Conservation (phyloP, 2,329 filamentous ascomycete genomes). For the Bipolaris oryzae region DNA sequence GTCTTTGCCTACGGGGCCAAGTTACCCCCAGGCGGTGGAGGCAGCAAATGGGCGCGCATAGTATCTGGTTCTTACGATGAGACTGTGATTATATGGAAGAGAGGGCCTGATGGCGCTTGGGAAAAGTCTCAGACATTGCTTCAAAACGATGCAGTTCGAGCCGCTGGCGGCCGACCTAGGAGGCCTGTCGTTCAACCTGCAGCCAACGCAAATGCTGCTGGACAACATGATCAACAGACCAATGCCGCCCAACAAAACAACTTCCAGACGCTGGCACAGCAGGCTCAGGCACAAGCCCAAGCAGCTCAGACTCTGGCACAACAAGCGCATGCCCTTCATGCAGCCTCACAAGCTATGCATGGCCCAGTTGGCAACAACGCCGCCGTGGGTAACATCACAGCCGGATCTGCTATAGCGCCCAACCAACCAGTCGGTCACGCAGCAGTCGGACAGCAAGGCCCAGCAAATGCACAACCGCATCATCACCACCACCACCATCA, state of each 20-base stretch:
- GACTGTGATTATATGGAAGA: slow-evolving; percentile 92
- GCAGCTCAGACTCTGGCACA: slow-evolving; percentile 43
- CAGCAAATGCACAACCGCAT: slow-evolving; percentile 20
- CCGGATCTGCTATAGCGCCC: slow-evolving; percentile 9
- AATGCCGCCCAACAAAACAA: slow-evolving; percentile 30
- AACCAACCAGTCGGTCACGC: slow-evolving; percentile 17
- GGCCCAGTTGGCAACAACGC: slow-evolving; percentile 23
- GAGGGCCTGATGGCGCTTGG: slow-evolving; percentile 85
- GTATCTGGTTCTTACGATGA: slow-evolving; percentile 97
- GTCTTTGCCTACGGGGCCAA: slow-evolving; percentile 83
- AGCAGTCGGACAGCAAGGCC: slow-evolving; percentile 24
- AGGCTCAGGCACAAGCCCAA: slow-evolving; percentile 46
- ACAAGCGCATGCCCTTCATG: slow-evolving; percentile 45
- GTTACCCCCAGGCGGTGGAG: slow-evolving; percentile 87
- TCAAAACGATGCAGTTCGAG: slow-evolving; percentile 69
- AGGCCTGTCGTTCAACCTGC: slow-evolving; percentile 32
- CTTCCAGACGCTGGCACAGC: slow-evolving; percentile 44
- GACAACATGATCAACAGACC: slow-evolving; percentile 26
- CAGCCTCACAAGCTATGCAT: slow-evolving; percentile 39
- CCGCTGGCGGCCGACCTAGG: slow-evolving; percentile 53
- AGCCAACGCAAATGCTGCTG: slow-evolving; percentile 25
- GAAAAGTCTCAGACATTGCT: slow-evolving; percentile 74
- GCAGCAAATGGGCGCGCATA: slow-evolving; percentile 88
- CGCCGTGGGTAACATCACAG: slow-evolving; percentile 2
- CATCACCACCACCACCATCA: slow-evolving; percentile 33